phyloP scores from a whole-genome alignment of 305 asterid genomes.

The Fraxinus paxiana region DNA sequence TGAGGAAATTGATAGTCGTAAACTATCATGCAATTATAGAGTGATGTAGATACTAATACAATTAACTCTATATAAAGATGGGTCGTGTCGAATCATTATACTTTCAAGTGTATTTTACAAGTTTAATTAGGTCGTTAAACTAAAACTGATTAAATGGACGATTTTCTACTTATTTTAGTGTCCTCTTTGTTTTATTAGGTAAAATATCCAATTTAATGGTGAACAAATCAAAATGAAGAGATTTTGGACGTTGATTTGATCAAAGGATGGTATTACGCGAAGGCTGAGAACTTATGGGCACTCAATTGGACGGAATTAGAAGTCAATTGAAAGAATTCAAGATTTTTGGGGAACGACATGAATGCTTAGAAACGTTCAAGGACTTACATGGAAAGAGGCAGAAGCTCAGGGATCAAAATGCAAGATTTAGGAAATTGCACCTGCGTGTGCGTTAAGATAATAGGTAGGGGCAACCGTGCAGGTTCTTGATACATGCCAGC shows the following conservation, averaged over 20 bases:
- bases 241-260: not conserved
- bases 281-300: not conserved
- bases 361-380: not conserved
- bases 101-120: not conserved
- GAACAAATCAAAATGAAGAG: not conserved
- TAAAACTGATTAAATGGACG: too few relatives aligned
- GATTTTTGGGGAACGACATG: not conserved
- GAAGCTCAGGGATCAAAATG: not conserved
- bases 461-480: not conserved
- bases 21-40: not conserved
- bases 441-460: too few relatives aligned
- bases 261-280: not conserved
- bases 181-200: not conserved
- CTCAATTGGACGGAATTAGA: not conserved
- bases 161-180: too few relatives aligned
- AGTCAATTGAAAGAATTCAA: not conserved
- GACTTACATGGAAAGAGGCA: not conserved
- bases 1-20: not conserved
- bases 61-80: not conserved
- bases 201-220: too few relatives aligned
- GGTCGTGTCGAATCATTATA: not conserved
- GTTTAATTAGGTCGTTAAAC: not conserved
- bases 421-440: not conserved
- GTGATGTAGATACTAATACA: not conserved
- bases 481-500: not conserved